These are phyloP conservation scores for Mycena indigotica DNA, from an alignment of 768 basidiomycete genomes.

Conservation along the genomic window DNA sequence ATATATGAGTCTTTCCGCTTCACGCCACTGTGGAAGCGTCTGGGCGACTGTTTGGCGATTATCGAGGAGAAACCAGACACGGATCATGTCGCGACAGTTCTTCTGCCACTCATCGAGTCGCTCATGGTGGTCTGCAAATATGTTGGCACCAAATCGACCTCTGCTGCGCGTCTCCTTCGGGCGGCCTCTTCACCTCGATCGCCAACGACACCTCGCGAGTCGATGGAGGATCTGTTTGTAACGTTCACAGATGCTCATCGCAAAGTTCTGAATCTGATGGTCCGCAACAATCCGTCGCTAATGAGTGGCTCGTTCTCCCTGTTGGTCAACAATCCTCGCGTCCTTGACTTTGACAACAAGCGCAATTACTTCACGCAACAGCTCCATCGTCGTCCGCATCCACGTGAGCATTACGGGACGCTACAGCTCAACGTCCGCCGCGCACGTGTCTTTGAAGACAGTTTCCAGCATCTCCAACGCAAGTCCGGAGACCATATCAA, in stretches of 20 bases:
- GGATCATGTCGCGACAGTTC: conserved; percentile 87
- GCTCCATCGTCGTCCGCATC: conserved; percentile 78
- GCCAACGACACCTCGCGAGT: conserved; percentile 67
- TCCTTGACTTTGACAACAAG: conserved; percentile 99
- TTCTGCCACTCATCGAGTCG: conserved; percentile 93
- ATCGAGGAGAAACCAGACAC: conserved; percentile 80
- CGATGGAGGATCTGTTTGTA: conserved; percentile 90
- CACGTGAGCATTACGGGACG: conserved; percentile 79
- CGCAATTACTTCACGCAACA: conserved; percentile 94
- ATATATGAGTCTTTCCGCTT: conserved; percentile 94
- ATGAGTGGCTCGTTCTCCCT: conserved; percentile 99
- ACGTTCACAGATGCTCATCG: conserved; percentile 91
- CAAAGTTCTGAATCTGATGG: conserved; percentile 94
- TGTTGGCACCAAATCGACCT: conserved; percentile 67
- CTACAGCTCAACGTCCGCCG: conserved; percentile 88
- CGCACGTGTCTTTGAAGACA: conserved; percentile 94
- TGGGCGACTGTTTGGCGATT: conserved; percentile 85
- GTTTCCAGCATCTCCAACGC: conserved; percentile 88
- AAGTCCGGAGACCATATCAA: conserved; percentile 96
- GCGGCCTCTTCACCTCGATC: conserved; percentile 71
- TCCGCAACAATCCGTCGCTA: conserved; percentile 95
- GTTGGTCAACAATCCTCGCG: conserved; percentile 91
- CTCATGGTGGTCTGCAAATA: conserved; percentile 99
- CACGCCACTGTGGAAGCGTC: conserved; percentile 81
- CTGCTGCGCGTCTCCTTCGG: conserved; percentile 54